These are phyloP conservation scores for Astrocystis sublimbata DNA, from an alignment of 495 filamentous ascomycete genomes.

Conservation along the genomic window DNA sequence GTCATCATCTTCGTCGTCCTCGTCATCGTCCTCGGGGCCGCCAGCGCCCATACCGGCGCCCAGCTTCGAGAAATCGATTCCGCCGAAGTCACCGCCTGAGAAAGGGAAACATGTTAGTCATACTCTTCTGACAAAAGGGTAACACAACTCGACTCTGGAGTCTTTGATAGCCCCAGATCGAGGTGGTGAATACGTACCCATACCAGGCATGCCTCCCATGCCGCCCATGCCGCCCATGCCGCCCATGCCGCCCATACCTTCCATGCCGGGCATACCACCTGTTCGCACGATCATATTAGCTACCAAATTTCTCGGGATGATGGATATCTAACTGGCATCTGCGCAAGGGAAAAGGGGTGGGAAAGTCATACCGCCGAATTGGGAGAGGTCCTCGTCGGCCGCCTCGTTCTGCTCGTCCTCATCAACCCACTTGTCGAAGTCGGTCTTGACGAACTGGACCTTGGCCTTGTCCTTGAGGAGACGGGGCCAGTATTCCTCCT, in stretches of 20 bases:
- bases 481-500: conserved; percentile 90
- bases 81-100: conserved; percentile 60
- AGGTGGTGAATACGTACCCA: conserved; percentile 48
- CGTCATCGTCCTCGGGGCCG: conserved; percentile 59
- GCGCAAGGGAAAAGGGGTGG: neutral
- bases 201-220: conserved; percentile 52
- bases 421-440: conserved; percentile 99
- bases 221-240: conserved; percentile 51
- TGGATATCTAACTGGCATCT: too few relatives aligned
- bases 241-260: conserved; percentile 48
- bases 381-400: conserved; percentile 79
- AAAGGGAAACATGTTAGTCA: conserved; percentile 4
- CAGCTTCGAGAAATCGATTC: conserved; percentile 92
- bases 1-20: conserved; percentile 56
- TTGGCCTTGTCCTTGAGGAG: conserved; percentile 87
- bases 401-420: conserved; percentile 97
- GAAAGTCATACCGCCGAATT: conserved; percentile 55
- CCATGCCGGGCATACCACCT: conserved; percentile 49
- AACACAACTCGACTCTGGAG: neutral
- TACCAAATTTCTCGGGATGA: conserved; percentile 6
- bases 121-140: neutral
- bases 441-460: conserved; percentile 95
- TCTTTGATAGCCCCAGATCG: too few relatives aligned
- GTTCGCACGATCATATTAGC: conserved; percentile 20
- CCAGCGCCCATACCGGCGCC: conserved; percentile 59